These are phyloP conservation scores for Amoebophrya sp. DNA, from an alignment of 169 alveolate genomes.

Conservation along the genomic window DNA sequence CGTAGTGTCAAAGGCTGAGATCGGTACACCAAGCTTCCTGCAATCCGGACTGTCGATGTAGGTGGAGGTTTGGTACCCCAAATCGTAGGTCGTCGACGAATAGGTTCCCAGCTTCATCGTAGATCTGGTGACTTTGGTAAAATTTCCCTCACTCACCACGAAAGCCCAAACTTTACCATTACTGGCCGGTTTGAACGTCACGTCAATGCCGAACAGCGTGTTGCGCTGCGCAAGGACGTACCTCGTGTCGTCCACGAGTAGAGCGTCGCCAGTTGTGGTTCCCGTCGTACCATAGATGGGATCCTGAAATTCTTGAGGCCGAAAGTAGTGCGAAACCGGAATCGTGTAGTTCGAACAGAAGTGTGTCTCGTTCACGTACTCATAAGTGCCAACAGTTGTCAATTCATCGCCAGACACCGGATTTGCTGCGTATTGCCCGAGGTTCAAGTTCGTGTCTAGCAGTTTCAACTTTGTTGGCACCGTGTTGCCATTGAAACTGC, in stretches of 20 bases:
- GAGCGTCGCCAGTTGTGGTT: not conserved
- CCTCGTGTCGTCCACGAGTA: not conserved
- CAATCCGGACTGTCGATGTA: not conserved
- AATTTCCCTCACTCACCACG: constrained; percentile 7
- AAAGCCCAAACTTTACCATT: not conserved
- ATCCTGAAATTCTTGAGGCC: not conserved
- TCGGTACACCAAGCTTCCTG: not conserved
- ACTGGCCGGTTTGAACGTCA: not conserved
- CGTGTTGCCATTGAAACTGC: not conserved
- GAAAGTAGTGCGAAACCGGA: not conserved
- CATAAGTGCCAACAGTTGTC: not conserved
- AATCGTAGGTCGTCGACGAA: not conserved
- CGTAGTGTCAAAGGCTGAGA: not conserved
- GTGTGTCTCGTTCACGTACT: not conserved
- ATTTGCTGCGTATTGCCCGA: not conserved
- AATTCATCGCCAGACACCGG: not conserved
- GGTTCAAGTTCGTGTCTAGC: not conserved
- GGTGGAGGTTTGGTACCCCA: not conserved
- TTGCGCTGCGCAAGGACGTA: not conserved
- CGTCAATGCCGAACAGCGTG: not conserved
- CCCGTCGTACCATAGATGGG: constrained; percentile 15
- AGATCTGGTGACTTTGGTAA: not conserved
- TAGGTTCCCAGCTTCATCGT: constrained; percentile 2
- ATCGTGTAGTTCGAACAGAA: not conserved
- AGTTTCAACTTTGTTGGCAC: not conserved